These are phyloP conservation scores for Nicotiana rustica DNA, from an alignment of 305 asterid genomes.

Conservation along the genomic window DNA sequence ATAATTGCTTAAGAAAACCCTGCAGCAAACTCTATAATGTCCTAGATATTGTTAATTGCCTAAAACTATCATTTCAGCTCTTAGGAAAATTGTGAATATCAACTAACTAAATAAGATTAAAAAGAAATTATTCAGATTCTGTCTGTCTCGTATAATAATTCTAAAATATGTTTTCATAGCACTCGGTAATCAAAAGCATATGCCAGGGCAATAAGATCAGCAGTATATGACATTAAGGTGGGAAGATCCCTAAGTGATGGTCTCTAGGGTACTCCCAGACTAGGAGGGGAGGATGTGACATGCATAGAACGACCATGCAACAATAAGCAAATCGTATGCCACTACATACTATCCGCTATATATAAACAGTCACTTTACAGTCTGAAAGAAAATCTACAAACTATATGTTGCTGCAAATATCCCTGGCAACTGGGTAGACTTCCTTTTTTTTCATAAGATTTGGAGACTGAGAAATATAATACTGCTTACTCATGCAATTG, in stretches of 20 bases:
- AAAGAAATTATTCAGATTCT: no score
- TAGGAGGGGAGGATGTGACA: conserved; percentile 18
- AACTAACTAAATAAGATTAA: no score
- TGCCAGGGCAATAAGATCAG: conserved; percentile 19
- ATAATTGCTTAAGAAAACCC: not conserved
- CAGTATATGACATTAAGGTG: not conserved
- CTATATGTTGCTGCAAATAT: no score
- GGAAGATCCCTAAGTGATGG: conserved; percentile 16
- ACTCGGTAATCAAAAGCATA: not conserved
- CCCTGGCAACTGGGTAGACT: no score
- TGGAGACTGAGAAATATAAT: no score
- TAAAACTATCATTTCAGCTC: conserved; percentile 24
- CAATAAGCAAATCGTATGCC: conserved; percentile 6
- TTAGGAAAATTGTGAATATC: not conserved
- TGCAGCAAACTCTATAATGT: conserved; percentile 14
- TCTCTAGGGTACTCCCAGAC: not conserved
- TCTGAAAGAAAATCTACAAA: no score
- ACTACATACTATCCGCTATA: no score
- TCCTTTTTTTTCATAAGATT: no score
- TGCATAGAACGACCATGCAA: not conserved
- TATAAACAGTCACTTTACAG: no score
- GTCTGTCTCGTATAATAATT: conserved; percentile 7
- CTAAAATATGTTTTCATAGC: conserved; percentile 10
- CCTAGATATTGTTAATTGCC: conserved; percentile 15
- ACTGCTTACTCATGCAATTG: no score